Conservation (phyloP, 2,329 filamentous ascomycete species). For the Daldinia eschscholtzii region DNA sequence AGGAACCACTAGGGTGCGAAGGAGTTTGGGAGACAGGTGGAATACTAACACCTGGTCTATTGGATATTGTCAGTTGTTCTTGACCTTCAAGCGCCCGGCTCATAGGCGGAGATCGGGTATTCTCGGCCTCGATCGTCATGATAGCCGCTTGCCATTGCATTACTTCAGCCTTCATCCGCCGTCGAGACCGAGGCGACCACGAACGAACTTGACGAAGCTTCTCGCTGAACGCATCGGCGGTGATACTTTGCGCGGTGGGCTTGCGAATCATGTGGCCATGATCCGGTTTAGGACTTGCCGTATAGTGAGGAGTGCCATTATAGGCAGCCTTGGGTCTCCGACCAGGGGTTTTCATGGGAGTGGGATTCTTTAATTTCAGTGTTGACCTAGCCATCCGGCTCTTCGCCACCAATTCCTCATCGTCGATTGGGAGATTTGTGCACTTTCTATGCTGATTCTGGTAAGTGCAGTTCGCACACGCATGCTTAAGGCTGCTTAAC, state of each 20-base stretch:
- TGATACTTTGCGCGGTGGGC: constrained; percentile 22
- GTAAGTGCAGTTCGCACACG: constrained; percentile 52
- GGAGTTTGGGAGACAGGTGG: constrained; percentile 14
- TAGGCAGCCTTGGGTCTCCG: constrained; percentile 34
- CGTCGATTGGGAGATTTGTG: constrained; percentile 47
- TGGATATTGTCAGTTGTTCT: neutral
- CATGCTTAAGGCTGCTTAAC: constrained; percentile 45
- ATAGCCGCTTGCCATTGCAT: constrained; percentile 51
- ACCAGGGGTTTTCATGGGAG: constrained; percentile 19
- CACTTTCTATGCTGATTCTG: constrained; percentile 51
- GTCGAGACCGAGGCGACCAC: constrained; percentile 46
- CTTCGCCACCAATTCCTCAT: constrained; percentile 42
- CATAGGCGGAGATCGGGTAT: constrained; percentile 7
- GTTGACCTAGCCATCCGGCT: constrained; percentile 35
- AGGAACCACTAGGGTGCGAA: constrained; percentile 9
- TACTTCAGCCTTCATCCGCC: constrained; percentile 46
- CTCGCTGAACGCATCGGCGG: constrained; percentile 43
- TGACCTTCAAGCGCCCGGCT: neutral
- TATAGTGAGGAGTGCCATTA: constrained; percentile 4
- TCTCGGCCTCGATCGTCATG: constrained; percentile 49
- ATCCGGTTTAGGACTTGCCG: constrained; percentile 11
- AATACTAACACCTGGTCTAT: constrained; percentile 2
- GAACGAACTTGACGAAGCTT: constrained; percentile 45
- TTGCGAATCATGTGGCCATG: constrained; percentile 29
- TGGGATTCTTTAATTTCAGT: constrained; percentile 24